Percentiles rank a stretch among this genome's conserved stretches.
Evolutionary conservation across 2,329 filamentous ascomycete genomes (phyloP).

Genomic region (Hirsutella rhossiliensis): DNA sequence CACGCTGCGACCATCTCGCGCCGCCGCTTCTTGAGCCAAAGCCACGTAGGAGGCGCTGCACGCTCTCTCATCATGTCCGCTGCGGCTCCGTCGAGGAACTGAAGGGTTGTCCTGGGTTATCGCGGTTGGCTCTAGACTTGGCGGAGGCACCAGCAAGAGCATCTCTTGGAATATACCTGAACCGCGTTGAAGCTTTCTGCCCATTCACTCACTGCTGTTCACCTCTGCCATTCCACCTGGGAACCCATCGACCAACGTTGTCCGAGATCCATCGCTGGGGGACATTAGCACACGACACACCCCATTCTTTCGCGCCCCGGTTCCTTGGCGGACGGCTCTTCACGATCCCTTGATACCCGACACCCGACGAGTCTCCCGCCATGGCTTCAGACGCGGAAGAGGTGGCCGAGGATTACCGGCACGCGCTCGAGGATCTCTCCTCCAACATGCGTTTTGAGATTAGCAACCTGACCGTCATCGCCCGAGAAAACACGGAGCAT

Average conservation of each 20-base stretch:
- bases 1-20: not conserved
- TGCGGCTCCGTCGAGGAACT: conserved; percentile 9
- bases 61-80: conserved; percentile 8
- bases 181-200: conserved; percentile 2
- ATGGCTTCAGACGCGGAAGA: conserved; percentile 57
- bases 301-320: not conserved
- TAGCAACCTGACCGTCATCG: conserved; percentile 93
- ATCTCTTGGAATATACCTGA: conserved; percentile 18
- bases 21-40: not conserved
- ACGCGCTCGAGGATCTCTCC: conserved; percentile 82
- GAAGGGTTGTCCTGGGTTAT: conserved; percentile 11
- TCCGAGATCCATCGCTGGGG: not conserved
- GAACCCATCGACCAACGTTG: not conserved
- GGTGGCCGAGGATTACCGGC: conserved; percentile 89
- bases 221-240: not conserved
- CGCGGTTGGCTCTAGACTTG: conserved; percentile 12
- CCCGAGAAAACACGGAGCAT: conserved; percentile 93
- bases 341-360: not conserved
- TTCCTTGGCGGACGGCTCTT: not conserved
- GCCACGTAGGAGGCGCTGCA: conserved; percentile 2
- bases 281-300: not conserved
- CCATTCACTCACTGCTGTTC: not conserved
- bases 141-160: conserved; percentile 8
- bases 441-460: conserved; percentile 92
- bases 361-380: conserved; percentile 6